Base-by-base conservation (phyloP, 768 basidiomycete genomes). In the Mycena floridula region DNA sequence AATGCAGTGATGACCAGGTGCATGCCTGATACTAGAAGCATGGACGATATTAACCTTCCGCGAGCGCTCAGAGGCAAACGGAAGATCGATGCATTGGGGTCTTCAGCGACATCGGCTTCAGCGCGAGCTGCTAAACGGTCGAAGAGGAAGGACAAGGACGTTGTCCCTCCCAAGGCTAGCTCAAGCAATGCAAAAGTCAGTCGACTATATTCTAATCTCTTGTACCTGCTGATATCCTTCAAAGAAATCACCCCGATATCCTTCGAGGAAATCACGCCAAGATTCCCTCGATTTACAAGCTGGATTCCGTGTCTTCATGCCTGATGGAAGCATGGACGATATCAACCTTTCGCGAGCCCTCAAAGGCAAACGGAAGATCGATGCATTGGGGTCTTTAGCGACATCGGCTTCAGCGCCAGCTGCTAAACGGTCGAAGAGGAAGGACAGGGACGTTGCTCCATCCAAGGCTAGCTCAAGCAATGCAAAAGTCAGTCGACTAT, bases 261-360 rank as follows among this genome's bases (percentile, higher is more conserved):
- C 54, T n/a, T n/a, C n/a, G n/a, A n/a, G n/a, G n/a, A n/a, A n/a
- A n/a, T n/a, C n/a, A n/a, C n/a, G n/a, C n/a, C n/a, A n/a, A n/a
- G n/a, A n/a, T n/a, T n/a, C n/a, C n/a, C n/a, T n/a, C n/a, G 87
- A 89, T 59, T 59, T 90, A 27, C 74, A 82, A 30, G 72, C 77
- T 38, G 85, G 86, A 49, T 89, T 90, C 52, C 72, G 77, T 23
- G 72, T 84, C 43, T 89, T 89, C 61, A 76, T 89, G 69, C 83
- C 85, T 0, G 81, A 77, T 67, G 70, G 56, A 70, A 65, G 41
- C 78, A 74, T 43, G 65, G n/a, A n/a, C n/a, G 37, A 63, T 43
- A 35, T 60, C 65, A 4, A 58, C 65, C 23, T 20, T 13, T 25
- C 42, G 61, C 5, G 65, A 65, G 18, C 36, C 30, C 12, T 50